Percentiles rank a stretch among this genome's conserved stretches.
phyloP scores from a whole-genome alignment of 768 basidiomycete species.

The Amanita exitialis region DNA sequence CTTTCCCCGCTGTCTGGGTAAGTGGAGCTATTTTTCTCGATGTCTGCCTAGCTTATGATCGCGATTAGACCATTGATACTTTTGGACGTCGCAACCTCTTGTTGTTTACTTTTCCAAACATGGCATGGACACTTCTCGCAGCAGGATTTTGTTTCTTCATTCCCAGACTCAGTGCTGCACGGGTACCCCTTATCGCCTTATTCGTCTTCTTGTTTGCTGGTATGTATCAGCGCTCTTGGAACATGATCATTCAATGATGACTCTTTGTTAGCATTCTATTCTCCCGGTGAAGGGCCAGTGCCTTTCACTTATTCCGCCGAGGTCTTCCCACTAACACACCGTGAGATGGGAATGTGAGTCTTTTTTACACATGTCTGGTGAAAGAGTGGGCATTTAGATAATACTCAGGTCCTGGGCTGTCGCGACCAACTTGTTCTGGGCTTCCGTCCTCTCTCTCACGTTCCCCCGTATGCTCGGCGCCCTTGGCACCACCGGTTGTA shows the following conservation, averaged over 20 bases:
- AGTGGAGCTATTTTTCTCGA: constrained; percentile 9
- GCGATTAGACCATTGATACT: constrained; percentile 50
- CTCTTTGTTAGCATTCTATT: constrained; percentile 35
- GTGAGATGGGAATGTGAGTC: constrained; percentile 53
- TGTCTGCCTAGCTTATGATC: neutral
- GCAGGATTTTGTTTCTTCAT: constrained; percentile 70
- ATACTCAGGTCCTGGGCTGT: constrained; percentile 41
- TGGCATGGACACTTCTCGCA: constrained; percentile 65
- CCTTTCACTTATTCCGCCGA: constrained; percentile 90
- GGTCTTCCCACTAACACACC: constrained; percentile 77
- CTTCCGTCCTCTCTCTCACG: constrained; percentile 42
- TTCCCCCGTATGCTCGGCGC: constrained; percentile 49
- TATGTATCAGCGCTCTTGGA: constrained; percentile 3
- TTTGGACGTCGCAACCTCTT: constrained; percentile 73
- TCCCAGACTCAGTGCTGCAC: constrained; percentile 20
- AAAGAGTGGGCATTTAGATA: constrained; percentile 16
- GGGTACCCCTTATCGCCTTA: constrained; percentile 31
- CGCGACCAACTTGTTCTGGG: constrained; percentile 40
- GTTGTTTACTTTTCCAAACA: constrained; percentile 71
- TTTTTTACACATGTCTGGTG: constrained; percentile 14
- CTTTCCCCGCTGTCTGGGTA: constrained; percentile 56
- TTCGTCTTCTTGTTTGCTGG: constrained; percentile 35
- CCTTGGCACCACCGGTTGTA: constrained; percentile 28
- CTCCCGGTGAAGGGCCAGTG: constrained; percentile 83
- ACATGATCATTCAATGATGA: constrained; percentile 2